A percentile compares a stretch with the other conserved stretches of the same genome.
Conservation (phyloP, 768 basidiomycete species). For the Mycena alexandri region DNA sequence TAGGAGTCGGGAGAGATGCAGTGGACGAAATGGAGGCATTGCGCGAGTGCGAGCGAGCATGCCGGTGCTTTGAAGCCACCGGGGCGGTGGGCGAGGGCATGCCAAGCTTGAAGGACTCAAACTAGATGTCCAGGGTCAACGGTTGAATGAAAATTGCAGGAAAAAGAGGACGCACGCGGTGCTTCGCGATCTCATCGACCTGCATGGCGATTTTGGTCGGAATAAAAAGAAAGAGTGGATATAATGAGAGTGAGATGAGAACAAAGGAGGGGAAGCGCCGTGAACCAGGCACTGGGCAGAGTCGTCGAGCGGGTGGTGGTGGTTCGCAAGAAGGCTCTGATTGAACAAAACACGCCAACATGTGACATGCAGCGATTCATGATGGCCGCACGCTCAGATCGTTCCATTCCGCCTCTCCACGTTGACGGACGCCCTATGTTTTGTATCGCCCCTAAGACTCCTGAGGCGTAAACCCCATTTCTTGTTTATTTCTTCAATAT, state of each 20-base stretch:
- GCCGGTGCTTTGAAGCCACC: constrained; percentile 59
- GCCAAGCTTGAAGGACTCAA: constrained; percentile 83
- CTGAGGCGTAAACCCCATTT: no score
- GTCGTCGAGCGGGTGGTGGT: constrained; percentile 14
- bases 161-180: constrained; percentile 28
- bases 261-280: constrained; percentile 56
- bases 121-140: constrained; percentile 53
- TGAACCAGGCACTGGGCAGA: constrained; percentile 33
- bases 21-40: constrained; percentile 69
- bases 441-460: no score
- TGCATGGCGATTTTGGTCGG: constrained; percentile 52
- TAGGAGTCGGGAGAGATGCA: constrained; percentile 53
- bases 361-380: no score
- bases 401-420: no score
- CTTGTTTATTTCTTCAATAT: no score
- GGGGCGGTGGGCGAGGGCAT: constrained; percentile 54
- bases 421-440: no score
- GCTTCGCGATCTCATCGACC: constrained; percentile 37
- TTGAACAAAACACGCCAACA: no score
- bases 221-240: constrained; percentile 48
- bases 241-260: constrained; percentile 48
- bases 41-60: constrained; percentile 80
- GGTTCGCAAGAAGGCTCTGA: constrained; percentile 15
- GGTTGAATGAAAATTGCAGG: constrained; percentile 6
- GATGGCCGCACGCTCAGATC: no score